Base-by-base conservation (phyloP, 805 yeast genomes). In the Starmerella vaccinii region DNA sequence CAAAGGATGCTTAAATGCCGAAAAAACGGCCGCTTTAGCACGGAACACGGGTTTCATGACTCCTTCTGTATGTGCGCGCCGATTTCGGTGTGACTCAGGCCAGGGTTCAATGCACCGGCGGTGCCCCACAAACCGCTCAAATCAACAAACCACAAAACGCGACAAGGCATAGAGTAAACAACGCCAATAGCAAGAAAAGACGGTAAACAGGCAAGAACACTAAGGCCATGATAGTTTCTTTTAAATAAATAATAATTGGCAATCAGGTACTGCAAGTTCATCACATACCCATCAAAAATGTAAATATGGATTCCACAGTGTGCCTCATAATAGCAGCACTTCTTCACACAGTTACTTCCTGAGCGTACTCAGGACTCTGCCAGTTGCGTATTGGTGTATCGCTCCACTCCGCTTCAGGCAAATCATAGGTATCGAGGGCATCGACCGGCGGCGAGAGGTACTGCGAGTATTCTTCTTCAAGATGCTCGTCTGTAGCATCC, bases 1-100 rank as follows among this genome's bases (percentile, higher is more conserved):
- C 4, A 76, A 46, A 2, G 78, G 77, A 2, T 63, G 59, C 16
- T 58, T 51, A 57, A 77, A 76, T 9, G 29, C 38, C 29, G 50
- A 43, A n/a, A 60, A 42, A 1, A 33, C 33, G 9, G 57, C 61
- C 3, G 55, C 41, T 9, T 29, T 21, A 2, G 61, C 54, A 15
- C 47, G 24, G 35, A 59, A 50, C 13, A 56, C 43, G 18, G 53
- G 47, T n/a, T n/a, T 42, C 52, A 46, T 49, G 32, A 15, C 26
- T 34, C 15, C 16, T 13, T 16, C 18, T 8, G 27, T 6, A 22
- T 9, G 22, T 5, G 1, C 22, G 7, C 8, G 21, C 32, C 43
- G 43, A 13, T 39, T 16, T 16, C 43, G 43, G 43, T 18, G n/a
- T 34, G 38, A 16, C 12, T 16, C 38, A 34, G 38, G 38, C 22